Percentiles rank a stretch among this genome's conserved stretches.
Conservation (phyloP, 2,329 filamentous ascomycete genomes). For the Trichoderma afroharzianum region DNA sequence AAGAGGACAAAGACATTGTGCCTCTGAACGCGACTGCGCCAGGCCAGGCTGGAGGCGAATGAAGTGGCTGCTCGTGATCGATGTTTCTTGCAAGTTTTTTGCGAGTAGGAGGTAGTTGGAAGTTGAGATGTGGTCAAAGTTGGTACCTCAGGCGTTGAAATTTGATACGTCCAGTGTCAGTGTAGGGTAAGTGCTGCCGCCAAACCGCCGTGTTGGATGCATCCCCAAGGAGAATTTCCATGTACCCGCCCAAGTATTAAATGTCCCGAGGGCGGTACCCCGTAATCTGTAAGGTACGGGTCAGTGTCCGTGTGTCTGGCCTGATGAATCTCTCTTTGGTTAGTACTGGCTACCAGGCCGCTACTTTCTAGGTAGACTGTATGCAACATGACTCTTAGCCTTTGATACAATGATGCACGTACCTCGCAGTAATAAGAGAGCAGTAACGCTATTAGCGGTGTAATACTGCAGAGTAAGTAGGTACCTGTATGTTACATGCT, state of each 20-base stretch:
- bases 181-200: not conserved
- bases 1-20: not conserved
- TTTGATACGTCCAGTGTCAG: not conserved
- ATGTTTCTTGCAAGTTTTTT: not conserved
- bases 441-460: not conserved
- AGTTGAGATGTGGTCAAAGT: not conserved
- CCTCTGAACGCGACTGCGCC: not conserved
- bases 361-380: not conserved
- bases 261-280: not conserved
- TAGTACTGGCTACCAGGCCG: not conserved
- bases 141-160: not conserved
- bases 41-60: not conserved
- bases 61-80: not conserved
- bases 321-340: not conserved
- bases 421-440: not conserved
- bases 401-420: not conserved
- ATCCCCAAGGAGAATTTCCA: not conserved
- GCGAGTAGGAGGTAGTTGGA: not conserved
- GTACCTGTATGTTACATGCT: not conserved
- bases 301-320: not conserved
- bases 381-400: not conserved
- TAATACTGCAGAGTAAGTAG: not conserved
- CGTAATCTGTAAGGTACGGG: not conserved
- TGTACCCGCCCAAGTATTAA: not conserved
- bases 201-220: not conserved